phyloP scores from a whole-genome alignment of 352 stramenopile genomes.

The Phytophthora citricola region DNA sequence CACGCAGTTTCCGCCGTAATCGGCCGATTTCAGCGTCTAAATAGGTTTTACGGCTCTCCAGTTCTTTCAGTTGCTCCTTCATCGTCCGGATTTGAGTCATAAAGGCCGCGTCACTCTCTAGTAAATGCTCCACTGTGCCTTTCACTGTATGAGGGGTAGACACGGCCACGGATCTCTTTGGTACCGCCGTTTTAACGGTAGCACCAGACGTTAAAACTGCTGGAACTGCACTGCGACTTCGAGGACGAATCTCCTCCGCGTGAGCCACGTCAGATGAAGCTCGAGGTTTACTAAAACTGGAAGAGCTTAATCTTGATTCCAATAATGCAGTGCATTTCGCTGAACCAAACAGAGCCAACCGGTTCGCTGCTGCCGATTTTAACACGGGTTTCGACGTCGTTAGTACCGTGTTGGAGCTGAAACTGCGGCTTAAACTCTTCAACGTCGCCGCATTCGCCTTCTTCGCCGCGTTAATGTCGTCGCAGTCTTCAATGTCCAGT shows the following conservation, averaged over 20 bases:
- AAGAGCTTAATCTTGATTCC: constrained; percentile 8
- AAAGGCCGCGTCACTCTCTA: constrained; percentile 72
- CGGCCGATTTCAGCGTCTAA: constrained; percentile 58
- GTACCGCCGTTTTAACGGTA: not conserved
- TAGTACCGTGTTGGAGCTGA: constrained; percentile 22
- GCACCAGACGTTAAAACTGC: not conserved
- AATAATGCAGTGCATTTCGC: constrained; percentile 30
- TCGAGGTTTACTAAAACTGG: constrained; percentile 16
- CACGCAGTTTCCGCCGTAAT: constrained; percentile 60
- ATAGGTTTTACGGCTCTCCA: constrained; percentile 53
- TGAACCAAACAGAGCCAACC: constrained; percentile 31
- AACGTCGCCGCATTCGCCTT: constrained; percentile 31
- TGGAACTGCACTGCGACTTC: constrained; percentile 20
- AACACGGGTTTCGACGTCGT: constrained; percentile 27
- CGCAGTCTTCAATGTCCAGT: not conserved
- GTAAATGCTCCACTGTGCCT: constrained; percentile 65
- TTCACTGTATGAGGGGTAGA: constrained; percentile 28
- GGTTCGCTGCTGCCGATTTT: constrained; percentile 30
- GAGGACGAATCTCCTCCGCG: constrained; percentile 1
- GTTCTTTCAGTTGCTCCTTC: constrained; percentile 58
- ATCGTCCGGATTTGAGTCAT: constrained; percentile 63
- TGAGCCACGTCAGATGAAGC: not conserved
- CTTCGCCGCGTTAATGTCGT: constrained; percentile 6
- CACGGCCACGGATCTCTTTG: constrained; percentile 21
- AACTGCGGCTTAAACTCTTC: constrained; percentile 28